Conservation (phyloP, 441 rosid genomes). For the Populus trichocarpa region DNA sequence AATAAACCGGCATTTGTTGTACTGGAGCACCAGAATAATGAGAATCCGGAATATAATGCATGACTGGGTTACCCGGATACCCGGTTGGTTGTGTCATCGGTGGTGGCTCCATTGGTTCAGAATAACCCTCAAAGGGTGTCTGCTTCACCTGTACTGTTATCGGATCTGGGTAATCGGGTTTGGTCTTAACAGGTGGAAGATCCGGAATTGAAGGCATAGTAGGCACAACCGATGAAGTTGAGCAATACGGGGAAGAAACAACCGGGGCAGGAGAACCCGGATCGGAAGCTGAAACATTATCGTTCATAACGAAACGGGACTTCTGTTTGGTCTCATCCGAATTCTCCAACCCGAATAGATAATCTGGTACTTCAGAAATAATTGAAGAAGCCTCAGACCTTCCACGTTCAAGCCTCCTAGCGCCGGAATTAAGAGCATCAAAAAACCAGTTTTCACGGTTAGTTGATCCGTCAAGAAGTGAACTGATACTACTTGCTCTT, state of each 20-base stretch:
- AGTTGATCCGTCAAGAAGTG: slow-evolving; percentile 75
- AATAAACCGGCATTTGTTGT: slow-evolving; percentile 60
- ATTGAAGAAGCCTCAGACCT: slow-evolving; percentile 87
- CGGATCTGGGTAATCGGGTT: slow-evolving; percentile 48
- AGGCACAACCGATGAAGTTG: slow-evolving; percentile 54
- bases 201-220: slow-evolving; percentile 52
- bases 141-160: slow-evolving; percentile 20
- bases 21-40: slow-evolving; percentile 44
- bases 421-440: slow-evolving; percentile 66
- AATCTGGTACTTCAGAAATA: slow-evolving; percentile 85
- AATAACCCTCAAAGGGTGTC: slow-evolving; percentile 23
- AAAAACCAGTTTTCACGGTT: slow-evolving; percentile 90
- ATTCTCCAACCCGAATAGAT: slow-evolving; percentile 74
- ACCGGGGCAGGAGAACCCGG: slow-evolving; percentile 85
- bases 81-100: slow-evolving; percentile 35
- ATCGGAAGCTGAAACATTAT: slow-evolving; percentile 60
- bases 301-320: slow-evolving; percentile 36
- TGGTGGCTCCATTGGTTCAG: slow-evolving; percentile 32
- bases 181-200: slow-evolving; percentile 61
- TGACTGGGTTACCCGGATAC: slow-evolving; percentile 41
- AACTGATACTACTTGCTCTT: slow-evolving; percentile 67
- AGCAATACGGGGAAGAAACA: slow-evolving; percentile 61
- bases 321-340: slow-evolving; percentile 57
- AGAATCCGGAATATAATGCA: slow-evolving; percentile 55
- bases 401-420: slow-evolving; percentile 52